Conservation (phyloP, 192 early-diverging fungal species). For the Umbelopsis sp. region DNA sequence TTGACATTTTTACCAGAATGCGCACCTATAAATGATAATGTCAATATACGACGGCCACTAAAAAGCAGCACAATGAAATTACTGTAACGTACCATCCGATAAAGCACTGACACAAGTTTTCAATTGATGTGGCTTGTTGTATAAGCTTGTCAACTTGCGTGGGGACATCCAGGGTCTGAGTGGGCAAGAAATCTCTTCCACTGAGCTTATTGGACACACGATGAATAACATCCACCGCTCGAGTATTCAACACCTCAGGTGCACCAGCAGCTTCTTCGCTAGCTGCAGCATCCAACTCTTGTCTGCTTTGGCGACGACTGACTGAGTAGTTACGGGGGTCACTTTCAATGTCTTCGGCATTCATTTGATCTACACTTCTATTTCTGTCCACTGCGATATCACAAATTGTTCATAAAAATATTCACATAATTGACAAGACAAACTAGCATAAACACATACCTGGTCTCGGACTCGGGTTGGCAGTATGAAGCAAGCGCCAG, state of each 20-base stretch:
- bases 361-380: conserved; percentile 30
- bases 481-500: conserved; percentile 71
- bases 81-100: conserved; percentile 56
- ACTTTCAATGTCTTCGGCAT: conserved; percentile 35
- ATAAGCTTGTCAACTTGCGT: conserved; percentile 91
- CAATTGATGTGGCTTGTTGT: conserved; percentile 83
- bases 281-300: conserved; percentile 48
- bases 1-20: conserved; percentile 21
- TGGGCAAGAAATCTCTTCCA: conserved; percentile 89
- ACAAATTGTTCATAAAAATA: too few species aligned
- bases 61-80: not conserved
- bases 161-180: conserved; percentile 74
- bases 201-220: conserved; percentile 93
- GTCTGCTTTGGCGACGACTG: conserved; percentile 42
- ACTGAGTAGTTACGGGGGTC: conserved; percentile 39
- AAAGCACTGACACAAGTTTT: conserved; percentile 86
- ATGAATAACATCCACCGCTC: conserved; percentile 83
- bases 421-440: not conserved
- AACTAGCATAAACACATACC: not conserved
- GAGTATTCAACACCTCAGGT: conserved; percentile 63
- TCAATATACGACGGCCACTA: not conserved
- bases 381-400: conserved; percentile 28
- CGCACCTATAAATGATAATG: conserved; percentile 15
- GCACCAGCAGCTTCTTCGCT: conserved; percentile 45
- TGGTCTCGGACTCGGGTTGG: conserved; percentile 48